Conservation (phyloP, 208 protist species). For the Trypanosoma mega region DNA sequence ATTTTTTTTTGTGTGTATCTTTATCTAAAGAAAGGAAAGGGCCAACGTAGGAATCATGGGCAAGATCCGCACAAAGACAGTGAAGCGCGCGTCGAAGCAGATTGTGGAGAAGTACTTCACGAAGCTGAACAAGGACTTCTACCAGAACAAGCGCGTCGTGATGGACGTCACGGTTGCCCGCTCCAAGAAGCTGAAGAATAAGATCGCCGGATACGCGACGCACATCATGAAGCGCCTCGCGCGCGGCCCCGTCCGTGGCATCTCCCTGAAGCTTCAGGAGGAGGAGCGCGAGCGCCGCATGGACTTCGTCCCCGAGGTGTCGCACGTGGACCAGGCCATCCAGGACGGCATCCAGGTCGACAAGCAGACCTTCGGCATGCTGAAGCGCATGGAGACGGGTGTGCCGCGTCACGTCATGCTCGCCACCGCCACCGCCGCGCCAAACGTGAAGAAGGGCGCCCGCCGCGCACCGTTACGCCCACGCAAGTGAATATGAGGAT, state of each 20-base stretch:
- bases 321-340: slow-evolving; percentile 83
- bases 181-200: slow-evolving; percentile 99
- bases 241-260: slow-evolving; percentile 98
- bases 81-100: slow-evolving; percentile 98
- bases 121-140: slow-evolving; percentile 98
- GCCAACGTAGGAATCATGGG: slow-evolving; percentile 83
- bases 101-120: slow-evolving; percentile 99
- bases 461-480: slow-evolving; percentile 19
- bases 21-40: slow-evolving; percentile 1
- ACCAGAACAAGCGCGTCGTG: slow-evolving; percentile 98
- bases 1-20: too few species aligned
- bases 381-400: slow-evolving; percentile 82
- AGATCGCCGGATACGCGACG: slow-evolving; percentile 99
- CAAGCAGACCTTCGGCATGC: slow-evolving; percentile 86
- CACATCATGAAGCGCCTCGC: slow-evolving; percentile 99
- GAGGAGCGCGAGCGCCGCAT: slow-evolving; percentile 99
- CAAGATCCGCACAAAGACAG: slow-evolving; percentile 99
- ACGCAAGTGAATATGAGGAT: slow-evolving; percentile 32
- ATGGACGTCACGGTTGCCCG: slow-evolving; percentile 98
- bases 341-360: slow-evolving; percentile 87
- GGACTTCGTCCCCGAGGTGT: slow-evolving; percentile 98
- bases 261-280: slow-evolving; percentile 99
- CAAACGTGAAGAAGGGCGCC: slow-evolving; percentile 29
- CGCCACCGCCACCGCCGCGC: slow-evolving; percentile 23
- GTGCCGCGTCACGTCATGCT: slow-evolving; percentile 70